Evolutionary conservation across 257 asterid species (phyloP).

Genomic region (Knoxia roxburghii): DNA sequence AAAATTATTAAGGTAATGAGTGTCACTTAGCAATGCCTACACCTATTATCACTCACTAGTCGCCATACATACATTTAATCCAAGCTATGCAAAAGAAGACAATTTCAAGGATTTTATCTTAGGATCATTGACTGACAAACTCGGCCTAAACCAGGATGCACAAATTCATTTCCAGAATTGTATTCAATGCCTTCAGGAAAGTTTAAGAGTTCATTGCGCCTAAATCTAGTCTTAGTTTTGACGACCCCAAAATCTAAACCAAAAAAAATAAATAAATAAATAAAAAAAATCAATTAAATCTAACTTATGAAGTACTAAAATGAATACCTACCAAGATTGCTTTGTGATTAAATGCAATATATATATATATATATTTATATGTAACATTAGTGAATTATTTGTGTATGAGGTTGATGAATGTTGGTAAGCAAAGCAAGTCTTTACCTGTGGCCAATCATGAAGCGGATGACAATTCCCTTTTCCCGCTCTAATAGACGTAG

Average conservation of each 20-base stretch:
- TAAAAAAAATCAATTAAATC: too few species aligned
- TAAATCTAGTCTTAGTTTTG: neutral
- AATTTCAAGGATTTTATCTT: neutral
- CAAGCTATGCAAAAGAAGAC: neutral
- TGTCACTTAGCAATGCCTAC: neutral
- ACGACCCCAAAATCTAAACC: neutral
- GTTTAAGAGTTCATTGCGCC: neutral
- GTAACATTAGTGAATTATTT: too few species aligned
- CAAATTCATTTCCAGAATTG: neutral
- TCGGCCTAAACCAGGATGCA: neutral
- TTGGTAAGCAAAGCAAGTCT: neutral
- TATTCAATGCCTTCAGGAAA: neutral
- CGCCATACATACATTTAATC: neutral
- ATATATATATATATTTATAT: too few species aligned
- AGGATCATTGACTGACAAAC: neutral
- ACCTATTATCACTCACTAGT: neutral
- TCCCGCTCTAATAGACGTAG: conserved; percentile 56
- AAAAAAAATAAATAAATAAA: neutral
- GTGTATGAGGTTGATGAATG: too few species aligned
- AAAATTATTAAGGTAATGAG: too few species aligned
- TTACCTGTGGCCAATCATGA: conserved; percentile 89
- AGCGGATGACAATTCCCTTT: conserved; percentile 73
- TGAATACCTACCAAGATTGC: too few species aligned
- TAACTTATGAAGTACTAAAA: too few species aligned
- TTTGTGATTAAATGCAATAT: too few species aligned